Percentiles rank a stretch among this genome's conserved stretches.
These are phyloP conservation scores for Suhomyces terraborum DNA, from an alignment of 1,139 yeast species.

Conservation along the genomic window DNA sequence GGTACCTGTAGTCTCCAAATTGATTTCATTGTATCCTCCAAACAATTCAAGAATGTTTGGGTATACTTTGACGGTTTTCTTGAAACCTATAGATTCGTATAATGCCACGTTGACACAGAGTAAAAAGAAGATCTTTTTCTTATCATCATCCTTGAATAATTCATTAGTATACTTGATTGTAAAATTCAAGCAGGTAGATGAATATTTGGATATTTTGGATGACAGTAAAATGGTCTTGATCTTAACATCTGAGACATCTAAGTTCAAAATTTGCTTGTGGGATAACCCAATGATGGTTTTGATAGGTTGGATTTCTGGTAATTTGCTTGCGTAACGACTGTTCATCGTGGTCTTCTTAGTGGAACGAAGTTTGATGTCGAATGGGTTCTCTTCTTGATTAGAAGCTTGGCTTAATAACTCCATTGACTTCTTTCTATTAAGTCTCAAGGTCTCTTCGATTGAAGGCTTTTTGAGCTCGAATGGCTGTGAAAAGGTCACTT, in stretches of 20 bases:
- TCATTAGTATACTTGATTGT: slow-evolving; percentile 30
- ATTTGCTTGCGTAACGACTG: slow-evolving; percentile 32
- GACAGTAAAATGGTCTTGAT: slow-evolving; percentile 40
- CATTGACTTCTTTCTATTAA: slow-evolving; percentile 20
- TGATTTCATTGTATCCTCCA: slow-evolving; percentile 38
- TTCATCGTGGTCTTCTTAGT: slow-evolving; percentile 33
- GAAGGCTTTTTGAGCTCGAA: slow-evolving; percentile 12
- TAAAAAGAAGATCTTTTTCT: slow-evolving; percentile 30
- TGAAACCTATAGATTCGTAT: slow-evolving; percentile 43
- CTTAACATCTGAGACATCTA: slow-evolving; percentile 41
- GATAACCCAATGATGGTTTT: slow-evolving; percentile 46
- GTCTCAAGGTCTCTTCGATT: slow-evolving; percentile 19
- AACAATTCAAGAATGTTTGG: slow-evolving; percentile 36
- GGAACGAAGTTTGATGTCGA: slow-evolving; percentile 35
- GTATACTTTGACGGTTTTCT: slow-evolving; percentile 28
- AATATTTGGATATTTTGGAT: slow-evolving; percentile 35
- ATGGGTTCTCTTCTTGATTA: slow-evolving; percentile 23
- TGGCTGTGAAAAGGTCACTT: slow-evolving; percentile 10
- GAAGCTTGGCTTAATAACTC: slow-evolving; percentile 16
- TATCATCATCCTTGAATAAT: slow-evolving; percentile 30
- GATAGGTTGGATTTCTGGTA: slow-evolving; percentile 39
- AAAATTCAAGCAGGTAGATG: slow-evolving; percentile 33
- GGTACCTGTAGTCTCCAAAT: slow-evolving; percentile 38
- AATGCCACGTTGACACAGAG: slow-evolving; percentile 43
- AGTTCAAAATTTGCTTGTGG: slow-evolving; percentile 38